These are phyloP conservation scores for Leccinum ambiguum DNA, from an alignment of 1,284 basidiomycete species.

Conservation along the genomic window DNA sequence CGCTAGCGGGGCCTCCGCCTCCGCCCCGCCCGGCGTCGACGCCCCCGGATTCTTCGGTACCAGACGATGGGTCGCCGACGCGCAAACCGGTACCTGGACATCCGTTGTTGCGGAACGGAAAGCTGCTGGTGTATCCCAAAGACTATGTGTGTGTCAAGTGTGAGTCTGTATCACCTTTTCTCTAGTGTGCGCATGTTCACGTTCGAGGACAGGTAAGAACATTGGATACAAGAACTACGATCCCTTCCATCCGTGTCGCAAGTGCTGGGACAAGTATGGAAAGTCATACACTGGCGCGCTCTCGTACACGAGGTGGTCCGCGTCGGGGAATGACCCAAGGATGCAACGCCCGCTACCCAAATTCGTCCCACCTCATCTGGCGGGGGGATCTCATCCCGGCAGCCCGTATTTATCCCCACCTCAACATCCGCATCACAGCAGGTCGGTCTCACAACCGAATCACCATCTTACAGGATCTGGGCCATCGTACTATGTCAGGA, in stretches of 20 bases:
- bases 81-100: conserved; percentile 60
- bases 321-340: conserved; percentile 21
- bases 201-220: conserved; percentile 52
- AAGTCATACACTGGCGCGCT: conserved; percentile 60
- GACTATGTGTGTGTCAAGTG: conserved; percentile 64
- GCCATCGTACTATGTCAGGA: conserved; percentile 22
- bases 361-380: conserved; percentile 23
- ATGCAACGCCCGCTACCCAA: conserved; percentile 34
- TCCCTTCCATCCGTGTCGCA: conserved; percentile 62
- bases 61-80: conserved; percentile 61
- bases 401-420: conserved; percentile 16
- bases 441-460: conserved; percentile 23
- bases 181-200: conserved; percentile 1
- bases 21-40: conserved; percentile 14
- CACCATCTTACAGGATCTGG: conserved; percentile 8
- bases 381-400: conserved; percentile 25
- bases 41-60: conserved; percentile 22
- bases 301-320: conserved; percentile 49
- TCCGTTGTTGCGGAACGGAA: conserved; percentile 58
- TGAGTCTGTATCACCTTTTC: conserved; percentile 31
- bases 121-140: conserved; percentile 66
- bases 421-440: conserved; percentile 15
- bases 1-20: conserved; percentile 26
- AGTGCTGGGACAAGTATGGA: conserved; percentile 69
- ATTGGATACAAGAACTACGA: conserved; percentile 70